These are phyloP conservation scores for Leccinum subgranulosum DNA, from an alignment of 768 basidiomycete species.

Conservation along the genomic window DNA sequence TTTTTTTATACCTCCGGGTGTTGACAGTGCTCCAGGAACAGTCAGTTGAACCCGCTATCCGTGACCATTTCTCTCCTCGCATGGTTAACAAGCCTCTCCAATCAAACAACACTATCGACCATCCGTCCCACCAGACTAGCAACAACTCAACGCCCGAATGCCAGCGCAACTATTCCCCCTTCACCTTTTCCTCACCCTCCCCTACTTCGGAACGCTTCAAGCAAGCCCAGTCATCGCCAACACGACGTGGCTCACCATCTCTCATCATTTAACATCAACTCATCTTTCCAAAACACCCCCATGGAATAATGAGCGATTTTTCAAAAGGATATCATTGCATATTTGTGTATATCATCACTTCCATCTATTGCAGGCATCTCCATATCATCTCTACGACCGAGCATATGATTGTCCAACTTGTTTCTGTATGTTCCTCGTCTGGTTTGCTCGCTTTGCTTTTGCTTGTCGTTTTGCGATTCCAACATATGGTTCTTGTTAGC, in stretches of 20 bases:
- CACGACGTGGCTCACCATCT: constrained; percentile 20
- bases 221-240: constrained; percentile 37
- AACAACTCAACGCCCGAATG: constrained; percentile 74
- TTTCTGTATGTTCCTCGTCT: constrained; percentile 23
- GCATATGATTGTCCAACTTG: constrained; percentile 24
- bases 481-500: constrained; percentile 25
- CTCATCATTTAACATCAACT: constrained; percentile 3
- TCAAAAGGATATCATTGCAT: constrained; percentile 29
- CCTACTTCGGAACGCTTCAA: constrained; percentile 54
- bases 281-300: not conserved
- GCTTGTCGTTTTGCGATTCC: constrained; percentile 28
- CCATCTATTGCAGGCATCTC: constrained; percentile 32
- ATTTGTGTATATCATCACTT: constrained; percentile 33
- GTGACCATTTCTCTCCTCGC: constrained; percentile 46
- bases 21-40: constrained; percentile 38
- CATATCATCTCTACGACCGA: constrained; percentile 23
- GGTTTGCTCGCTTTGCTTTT: constrained; percentile 26
- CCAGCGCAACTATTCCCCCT: constrained; percentile 66
- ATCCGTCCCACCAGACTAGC: constrained; percentile 65
- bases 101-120: constrained; percentile 32
- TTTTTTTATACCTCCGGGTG: not conserved
- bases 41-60: constrained; percentile 55
- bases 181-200: constrained; percentile 77
- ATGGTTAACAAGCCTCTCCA: constrained; percentile 23
- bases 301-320: constrained; percentile 8